Percentiles rank a stretch among this genome's conserved stretches.
These are phyloP conservation scores for Candida endomychidarum DNA, from an alignment of 805 yeast genomes.

Conservation along the genomic window DNA sequence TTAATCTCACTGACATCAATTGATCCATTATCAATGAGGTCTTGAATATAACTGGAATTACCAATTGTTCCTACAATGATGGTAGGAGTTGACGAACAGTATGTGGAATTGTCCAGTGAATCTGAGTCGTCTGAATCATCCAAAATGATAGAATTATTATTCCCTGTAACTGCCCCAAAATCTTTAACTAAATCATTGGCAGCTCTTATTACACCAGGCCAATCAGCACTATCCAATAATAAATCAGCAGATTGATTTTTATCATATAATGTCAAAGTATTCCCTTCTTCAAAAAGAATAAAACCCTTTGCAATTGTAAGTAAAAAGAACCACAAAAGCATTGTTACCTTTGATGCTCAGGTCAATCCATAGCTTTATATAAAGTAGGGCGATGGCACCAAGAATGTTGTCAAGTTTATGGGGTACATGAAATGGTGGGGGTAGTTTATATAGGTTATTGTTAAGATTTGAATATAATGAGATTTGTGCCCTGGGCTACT, in stretches of 20 bases:
- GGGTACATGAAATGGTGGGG: no score
- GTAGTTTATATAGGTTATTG: no score
- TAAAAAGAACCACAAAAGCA: constrained; percentile 2
- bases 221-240: constrained; percentile 14
- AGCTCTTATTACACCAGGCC: constrained; percentile 20
- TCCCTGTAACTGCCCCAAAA: constrained; percentile 16
- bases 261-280: constrained; percentile 4
- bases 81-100: constrained; percentile 7
- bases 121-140: constrained; percentile 7
- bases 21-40: constrained; percentile 6
- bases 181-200: constrained; percentile 16
- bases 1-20: constrained; percentile 14
- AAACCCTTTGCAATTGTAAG: constrained; percentile 7
- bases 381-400: no score
- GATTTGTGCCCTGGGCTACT: no score
- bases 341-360: no score
- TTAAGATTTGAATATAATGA: no score
- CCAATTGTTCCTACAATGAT: constrained; percentile 19
- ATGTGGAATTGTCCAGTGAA: no score
- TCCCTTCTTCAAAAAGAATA: constrained; percentile 8
- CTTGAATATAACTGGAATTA: constrained; percentile 12
- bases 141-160: constrained; percentile 9
- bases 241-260: not conserved
- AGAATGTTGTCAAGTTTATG: no score
- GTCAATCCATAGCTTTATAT: no score